Conservation (phyloP, 2,329 filamentous ascomycete species). For the Cercospora sp. region DNA sequence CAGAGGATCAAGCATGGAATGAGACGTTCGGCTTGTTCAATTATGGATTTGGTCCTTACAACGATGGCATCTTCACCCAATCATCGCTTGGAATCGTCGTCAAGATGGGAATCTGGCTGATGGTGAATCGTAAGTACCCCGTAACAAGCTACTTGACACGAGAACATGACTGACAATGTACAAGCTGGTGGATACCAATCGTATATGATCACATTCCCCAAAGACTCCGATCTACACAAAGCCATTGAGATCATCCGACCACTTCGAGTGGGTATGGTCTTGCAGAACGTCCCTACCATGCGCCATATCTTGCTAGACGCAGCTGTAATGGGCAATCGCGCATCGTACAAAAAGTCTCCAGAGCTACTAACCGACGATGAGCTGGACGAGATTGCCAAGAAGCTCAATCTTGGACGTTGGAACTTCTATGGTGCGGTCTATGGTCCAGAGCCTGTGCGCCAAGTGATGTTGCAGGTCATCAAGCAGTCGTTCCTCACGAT, state of each 20-base stretch:
- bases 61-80: slow-evolving; percentile 43
- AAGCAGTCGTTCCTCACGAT: slow-evolving; percentile 48
- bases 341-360: slow-evolving; percentile 34
- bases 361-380: slow-evolving; percentile 44
- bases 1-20: slow-evolving; percentile 27
- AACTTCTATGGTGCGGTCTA: slow-evolving; percentile 54
- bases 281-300: slow-evolving; percentile 53
- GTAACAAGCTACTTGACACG: slow-evolving; percentile 44
- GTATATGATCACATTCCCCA: slow-evolving; percentile 49
- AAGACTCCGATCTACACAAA: slow-evolving; percentile 52
- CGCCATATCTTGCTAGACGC: slow-evolving; percentile 51
- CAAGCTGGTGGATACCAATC: slow-evolving; percentile 37
- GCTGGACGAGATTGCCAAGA: slow-evolving; percentile 45
- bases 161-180: background rate
- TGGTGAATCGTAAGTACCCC: slow-evolving; percentile 48
- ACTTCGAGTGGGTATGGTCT: slow-evolving; percentile 44
- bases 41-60: slow-evolving; percentile 42
- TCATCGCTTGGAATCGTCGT: slow-evolving; percentile 41
- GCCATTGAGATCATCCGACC: slow-evolving; percentile 54
- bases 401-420: slow-evolving; percentile 51
- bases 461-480: slow-evolving; percentile 43
- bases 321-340: slow-evolving; percentile 45
- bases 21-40: slow-evolving; percentile 38
- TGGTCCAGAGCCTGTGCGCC: slow-evolving; percentile 37
- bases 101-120: slow-evolving; percentile 58